Evolutionary conservation across 2,329 filamentous ascomycete species (phyloP), one percentile per base, ranked within the genome.

Genomic region (Coleophoma cylindrospora): DNA sequence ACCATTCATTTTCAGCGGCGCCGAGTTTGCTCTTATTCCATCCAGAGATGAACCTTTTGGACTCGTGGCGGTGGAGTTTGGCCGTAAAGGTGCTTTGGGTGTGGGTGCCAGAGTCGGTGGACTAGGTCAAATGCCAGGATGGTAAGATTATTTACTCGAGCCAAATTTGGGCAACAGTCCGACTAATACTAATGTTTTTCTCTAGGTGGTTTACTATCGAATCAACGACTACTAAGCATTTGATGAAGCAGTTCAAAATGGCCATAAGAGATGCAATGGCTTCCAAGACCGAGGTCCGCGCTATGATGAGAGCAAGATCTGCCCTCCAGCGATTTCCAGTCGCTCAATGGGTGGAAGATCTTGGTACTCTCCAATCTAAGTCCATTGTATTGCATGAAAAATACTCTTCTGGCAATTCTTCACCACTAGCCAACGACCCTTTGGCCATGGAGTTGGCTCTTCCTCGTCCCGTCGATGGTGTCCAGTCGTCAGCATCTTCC

Each of bases 31-130:
- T 9, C 68, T 86, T 17, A 86, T 87, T 54, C 83, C 83, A 11
- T 84, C 81, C 17, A 76, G 83, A 58, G 83, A 87, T 60, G 83
- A 87, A 64, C 83, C 83, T 0, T 87, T 86, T 57, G 83, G 83
- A 45, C 69, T 86, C 32, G 83, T 87, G 6, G 83, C 83, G 32
- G 83, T 86, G 41, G 83, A 86, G 59, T 86, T 86, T 56, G 83
- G 83, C 50, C 74, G 83, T 21, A 86, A 86, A 63, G 83, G 83
- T 58, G 83, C 83, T 17, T 72, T 86, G 40, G 83, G 83, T 57
- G 80, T 86, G 50, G 83, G 83, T 43, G 80, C 82, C 36, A 74
- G 81, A 48, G 83, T 86, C 36, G 83, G 83, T 56, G 83, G 83
- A 49, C 72, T 86, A 19, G 81, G 83, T n/a, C 79, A 84, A 61